Base-by-base conservation (phyloP, 192 early-diverging fungal genomes). In the Backusella australiensis region DNA sequence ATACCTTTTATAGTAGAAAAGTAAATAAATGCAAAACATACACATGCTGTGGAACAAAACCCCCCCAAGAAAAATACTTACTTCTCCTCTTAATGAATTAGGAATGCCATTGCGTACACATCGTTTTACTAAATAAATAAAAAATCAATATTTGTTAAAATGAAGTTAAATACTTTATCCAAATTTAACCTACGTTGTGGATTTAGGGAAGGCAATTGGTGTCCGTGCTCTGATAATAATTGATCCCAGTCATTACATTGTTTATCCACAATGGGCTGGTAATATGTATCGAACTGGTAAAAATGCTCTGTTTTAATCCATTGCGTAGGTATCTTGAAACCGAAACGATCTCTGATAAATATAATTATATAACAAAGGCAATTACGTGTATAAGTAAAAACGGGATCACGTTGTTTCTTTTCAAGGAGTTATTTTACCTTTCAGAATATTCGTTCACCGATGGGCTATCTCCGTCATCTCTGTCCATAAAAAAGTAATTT, bases 31-130 rank as follows among this genome's bases (percentile, higher is more conserved):
- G 19, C 34, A 29, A 72, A 39, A 19, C 82, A 75, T 67, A 39
- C 63, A 70, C 26, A 63, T 29, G 56, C 12, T 63, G 56, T 63
- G 23, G 23, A 29, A 63, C 23, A 63, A 56, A 21, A 1, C n/a
- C n/a, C n/a, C n/a, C n/a, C n/a, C 23, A 23, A 23, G 23, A 23
- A 56, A 21, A 26, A 26, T 15, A 36, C 39, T 81, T 81, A 91
- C 87, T 78, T 82, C 73, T 78, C 89, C 86, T 69, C 93, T 77
- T 17, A 92, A 70, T 21, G 85, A 76, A 34, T 87, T 82, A 26
- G 93, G 93, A 70, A 94, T 91, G 9, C 93, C 93, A 74, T 92
- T 91, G 23, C 92, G 88, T 35, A 93, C 82, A 77, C 88, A 91
- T 72, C 89, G 73, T 70, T 92, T 93, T 19, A 92, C 89, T 88